A percentile compares a stretch with the other conserved stretches of the same genome.
phyloP scores from a whole-genome alignment of 2,329 filamentous ascomycete species.

The Talaromyces albobiverticillius region DNA sequence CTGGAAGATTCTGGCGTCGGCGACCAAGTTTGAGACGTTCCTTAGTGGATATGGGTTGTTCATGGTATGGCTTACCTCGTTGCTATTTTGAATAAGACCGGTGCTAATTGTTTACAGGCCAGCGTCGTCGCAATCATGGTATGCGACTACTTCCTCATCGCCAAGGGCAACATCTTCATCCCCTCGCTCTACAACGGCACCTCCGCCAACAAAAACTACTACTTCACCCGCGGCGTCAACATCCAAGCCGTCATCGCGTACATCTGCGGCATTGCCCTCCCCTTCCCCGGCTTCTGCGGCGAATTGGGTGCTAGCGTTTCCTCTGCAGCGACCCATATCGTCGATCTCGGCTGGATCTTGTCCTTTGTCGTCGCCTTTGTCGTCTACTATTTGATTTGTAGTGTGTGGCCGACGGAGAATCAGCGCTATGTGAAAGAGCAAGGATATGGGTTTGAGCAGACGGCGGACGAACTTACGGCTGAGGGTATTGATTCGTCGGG shows the following conservation, averaged over 20 bases:
- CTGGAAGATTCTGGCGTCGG: conserved; percentile 59
- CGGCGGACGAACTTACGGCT: background rate
- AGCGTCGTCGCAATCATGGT: conserved; percentile 55
- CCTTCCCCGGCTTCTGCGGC: conserved; percentile 34
- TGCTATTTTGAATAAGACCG: background rate
- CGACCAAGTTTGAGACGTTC: conserved; percentile 56
- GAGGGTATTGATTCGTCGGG: background rate
- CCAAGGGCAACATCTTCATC: conserved; percentile 27
- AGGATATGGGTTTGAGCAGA: conserved; percentile 23
- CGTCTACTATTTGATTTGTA: conserved; percentile 34
- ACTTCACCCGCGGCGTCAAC: conserved; percentile 33
- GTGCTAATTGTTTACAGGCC: background rate
- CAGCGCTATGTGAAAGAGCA: conserved; percentile 33
- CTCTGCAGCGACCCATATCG: conserved; percentile 28
- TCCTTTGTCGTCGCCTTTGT: conserved; percentile 31
- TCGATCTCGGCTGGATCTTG: conserved; percentile 35
- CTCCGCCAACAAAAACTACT: conserved; percentile 30
- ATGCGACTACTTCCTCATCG: conserved; percentile 44
- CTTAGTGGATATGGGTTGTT: conserved; percentile 62
- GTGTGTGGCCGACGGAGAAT: conserved; percentile 37
- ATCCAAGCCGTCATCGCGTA: conserved; percentile 35
- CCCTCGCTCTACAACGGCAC: conserved; percentile 31
- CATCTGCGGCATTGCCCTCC: conserved; percentile 30
- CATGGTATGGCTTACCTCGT: conserved; percentile 45
- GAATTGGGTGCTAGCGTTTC: conserved; percentile 31